A percentile compares a stretch with the other conserved stretches of the same genome.
These are phyloP conservation scores for Rhynchosporium agropyri DNA, from an alignment of 2,329 filamentous ascomycete species.

Conservation along the genomic window DNA sequence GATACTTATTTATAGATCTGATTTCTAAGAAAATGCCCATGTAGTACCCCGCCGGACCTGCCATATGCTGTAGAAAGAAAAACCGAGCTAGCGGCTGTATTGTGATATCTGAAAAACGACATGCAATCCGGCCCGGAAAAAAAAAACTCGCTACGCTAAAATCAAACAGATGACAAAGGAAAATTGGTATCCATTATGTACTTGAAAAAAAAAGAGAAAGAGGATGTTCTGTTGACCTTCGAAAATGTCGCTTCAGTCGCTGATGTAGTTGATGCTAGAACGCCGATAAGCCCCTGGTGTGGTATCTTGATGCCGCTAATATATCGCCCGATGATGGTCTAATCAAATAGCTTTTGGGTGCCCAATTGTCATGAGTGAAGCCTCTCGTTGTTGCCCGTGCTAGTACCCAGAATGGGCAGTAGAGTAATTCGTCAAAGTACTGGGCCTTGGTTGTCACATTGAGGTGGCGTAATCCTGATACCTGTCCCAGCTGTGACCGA, in stretches of 20 bases:
- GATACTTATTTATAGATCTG: slow-evolving; percentile 40
- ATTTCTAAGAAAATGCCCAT: slow-evolving; percentile 45
- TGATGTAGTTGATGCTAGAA: slow-evolving; percentile 40
- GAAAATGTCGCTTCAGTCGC: slow-evolving; percentile 40
- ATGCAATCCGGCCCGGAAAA: slow-evolving; percentile 47
- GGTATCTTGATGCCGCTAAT: slow-evolving; percentile 43
- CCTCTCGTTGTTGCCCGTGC: slow-evolving; percentile 37
- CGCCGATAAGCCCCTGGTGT: slow-evolving; percentile 33
- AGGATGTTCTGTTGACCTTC: slow-evolving; percentile 36
- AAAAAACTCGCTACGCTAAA: slow-evolving; percentile 55
- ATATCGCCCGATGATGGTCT: slow-evolving; percentile 30
- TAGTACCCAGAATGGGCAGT: slow-evolving; percentile 51
- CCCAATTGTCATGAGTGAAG: slow-evolving; percentile 27
- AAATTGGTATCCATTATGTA: slow-evolving; percentile 42
- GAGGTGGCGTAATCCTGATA: slow-evolving; percentile 84
- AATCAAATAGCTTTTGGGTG: slow-evolving; percentile 27
- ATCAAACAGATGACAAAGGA: slow-evolving; percentile 45
- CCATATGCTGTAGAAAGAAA: slow-evolving; percentile 40
- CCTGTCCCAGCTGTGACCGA: slow-evolving; percentile 74
- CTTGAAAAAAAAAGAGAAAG: slow-evolving; percentile 26
- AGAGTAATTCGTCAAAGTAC: slow-evolving; percentile 47
- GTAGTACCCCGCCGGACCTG: slow-evolving; percentile 40
- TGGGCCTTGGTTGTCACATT: slow-evolving; percentile 71
- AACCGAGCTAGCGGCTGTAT: slow-evolving; percentile 42
- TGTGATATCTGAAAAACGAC: slow-evolving; percentile 48